Percentiles rank a stretch among this genome's conserved stretches.
Evolutionary conservation across 1,284 basidiomycete genomes (phyloP).

Genomic region (Lentinus polychrous): DNA sequence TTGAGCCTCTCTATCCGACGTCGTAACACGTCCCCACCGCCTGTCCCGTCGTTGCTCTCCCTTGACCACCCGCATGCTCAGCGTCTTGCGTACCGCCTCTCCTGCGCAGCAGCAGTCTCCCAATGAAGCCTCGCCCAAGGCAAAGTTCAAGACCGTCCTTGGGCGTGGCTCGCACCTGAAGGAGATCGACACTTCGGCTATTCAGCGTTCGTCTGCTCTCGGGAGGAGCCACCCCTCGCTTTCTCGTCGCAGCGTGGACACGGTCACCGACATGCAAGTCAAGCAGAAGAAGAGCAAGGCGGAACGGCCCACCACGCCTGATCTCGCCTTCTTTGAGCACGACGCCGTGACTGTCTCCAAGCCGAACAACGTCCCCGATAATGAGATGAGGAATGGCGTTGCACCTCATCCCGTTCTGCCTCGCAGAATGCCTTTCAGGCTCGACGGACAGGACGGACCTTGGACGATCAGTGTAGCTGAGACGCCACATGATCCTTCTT

Average conservation of each 20-base stretch:
- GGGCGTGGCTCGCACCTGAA: conserved; percentile 25
- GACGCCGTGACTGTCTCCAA: conserved; percentile 17
- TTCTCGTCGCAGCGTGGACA: conserved; percentile 27
- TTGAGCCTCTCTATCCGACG: conserved; percentile 12
- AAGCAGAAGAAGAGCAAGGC: conserved; percentile 22
- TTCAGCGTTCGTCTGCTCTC: conserved; percentile 13
- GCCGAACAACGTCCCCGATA: conserved; percentile 13
- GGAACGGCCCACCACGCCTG: conserved; percentile 15
- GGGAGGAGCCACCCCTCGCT: conserved; percentile 14
- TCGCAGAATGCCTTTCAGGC: conserved; percentile 22
- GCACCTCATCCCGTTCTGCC: conserved; percentile 25
- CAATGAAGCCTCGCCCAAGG: conserved; percentile 28
- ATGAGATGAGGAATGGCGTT: conserved; percentile 31
- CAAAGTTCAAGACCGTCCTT: conserved; percentile 36
- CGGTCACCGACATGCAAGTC: conserved; percentile 18
- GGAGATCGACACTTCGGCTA: conserved; percentile 12
- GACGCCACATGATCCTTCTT: conserved; percentile 33
- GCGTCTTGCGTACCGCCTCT: conserved; percentile 26
- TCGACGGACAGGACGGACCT: conserved; percentile 38
- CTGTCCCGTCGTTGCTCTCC: conserved; percentile 9
- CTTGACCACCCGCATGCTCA: conserved; percentile 31
- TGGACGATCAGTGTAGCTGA: conserved; percentile 50
- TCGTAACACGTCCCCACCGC: conserved; percentile 11
- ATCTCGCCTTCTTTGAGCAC: conserved; percentile 31
- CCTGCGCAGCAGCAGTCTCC: conserved; percentile 21